These are phyloP conservation scores for Talaromyces marneffei DNA, from an alignment of 2,329 filamentous ascomycete species.

Conservation along the genomic window DNA sequence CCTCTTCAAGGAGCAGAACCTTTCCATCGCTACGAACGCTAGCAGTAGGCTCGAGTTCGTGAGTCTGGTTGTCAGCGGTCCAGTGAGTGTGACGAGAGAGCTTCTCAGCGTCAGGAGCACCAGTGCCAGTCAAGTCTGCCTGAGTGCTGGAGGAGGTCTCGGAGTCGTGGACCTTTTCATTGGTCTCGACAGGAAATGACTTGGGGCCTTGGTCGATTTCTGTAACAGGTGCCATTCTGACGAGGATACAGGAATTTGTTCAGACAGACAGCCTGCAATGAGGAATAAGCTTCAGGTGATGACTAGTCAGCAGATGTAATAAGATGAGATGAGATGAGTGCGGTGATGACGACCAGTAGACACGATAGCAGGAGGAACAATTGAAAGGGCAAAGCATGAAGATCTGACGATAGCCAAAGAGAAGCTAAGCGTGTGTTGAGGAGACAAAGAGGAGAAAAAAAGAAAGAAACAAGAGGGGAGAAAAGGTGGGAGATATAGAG, in stretches of 20 bases:
- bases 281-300: background rate
- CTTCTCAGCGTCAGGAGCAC: slow-evolving; percentile 9
- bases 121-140: slow-evolving; percentile 16
- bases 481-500: background rate
- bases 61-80: slow-evolving; percentile 17
- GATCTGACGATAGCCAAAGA: background rate
- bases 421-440: background rate
- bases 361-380: background rate
- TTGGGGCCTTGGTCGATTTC: background rate
- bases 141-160: slow-evolving; percentile 31
- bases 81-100: slow-evolving; percentile 19
- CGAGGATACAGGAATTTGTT: background rate
- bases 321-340: background rate
- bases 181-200: slow-evolving; percentile 3
- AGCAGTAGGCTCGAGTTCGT: slow-evolving; percentile 22
- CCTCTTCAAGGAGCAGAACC: slow-evolving; percentile 45
- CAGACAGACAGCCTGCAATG: background rate
- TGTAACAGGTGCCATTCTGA: slow-evolving; percentile 5
- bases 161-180: slow-evolving; percentile 26
- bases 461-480: background rate
- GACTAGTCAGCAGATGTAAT: background rate
- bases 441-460: background rate
- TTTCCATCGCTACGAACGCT: slow-evolving; percentile 20
- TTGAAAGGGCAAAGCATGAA: background rate
- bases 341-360: background rate